Conservation (phyloP, 2,329 filamentous ascomycete species). For the Xenoacremonium recifei region DNA sequence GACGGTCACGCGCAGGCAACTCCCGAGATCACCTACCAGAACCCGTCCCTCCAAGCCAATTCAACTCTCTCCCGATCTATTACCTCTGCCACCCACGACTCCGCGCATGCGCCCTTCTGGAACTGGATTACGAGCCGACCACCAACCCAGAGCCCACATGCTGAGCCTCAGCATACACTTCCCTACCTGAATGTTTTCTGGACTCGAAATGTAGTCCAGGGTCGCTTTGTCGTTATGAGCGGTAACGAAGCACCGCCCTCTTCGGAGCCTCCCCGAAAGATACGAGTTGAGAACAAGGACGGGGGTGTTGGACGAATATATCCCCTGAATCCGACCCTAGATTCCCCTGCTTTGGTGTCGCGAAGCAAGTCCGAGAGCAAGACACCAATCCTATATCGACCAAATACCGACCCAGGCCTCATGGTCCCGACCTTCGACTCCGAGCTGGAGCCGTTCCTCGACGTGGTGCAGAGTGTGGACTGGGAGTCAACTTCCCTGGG, state of each 20-base stretch:
- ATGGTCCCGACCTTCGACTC: constrained; percentile 34
- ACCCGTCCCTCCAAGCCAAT: constrained; percentile 33
- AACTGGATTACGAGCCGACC: constrained; percentile 34
- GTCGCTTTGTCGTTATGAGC: constrained; percentile 38
- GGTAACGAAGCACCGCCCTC: constrained; percentile 34
- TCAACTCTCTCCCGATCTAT: constrained; percentile 31
- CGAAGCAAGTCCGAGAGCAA: constrained; percentile 22
- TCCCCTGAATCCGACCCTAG: constrained; percentile 19
- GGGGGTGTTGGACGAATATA: constrained; percentile 16
- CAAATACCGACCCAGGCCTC: constrained; percentile 31
- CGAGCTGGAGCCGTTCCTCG: constrained; percentile 37
- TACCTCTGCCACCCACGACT: constrained; percentile 27
- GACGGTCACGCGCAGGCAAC: constrained; percentile 5
- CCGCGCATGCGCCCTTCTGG: constrained; percentile 35
- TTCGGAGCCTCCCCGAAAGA: constrained; percentile 31
- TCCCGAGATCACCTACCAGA: constrained; percentile 33
- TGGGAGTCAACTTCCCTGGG: constrained; percentile 49
- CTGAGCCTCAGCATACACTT: constrained; percentile 24
- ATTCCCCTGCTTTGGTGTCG: constrained; percentile 18
- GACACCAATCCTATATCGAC: constrained; percentile 26
- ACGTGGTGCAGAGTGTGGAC: constrained; percentile 41
- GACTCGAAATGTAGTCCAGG: constrained; percentile 34
- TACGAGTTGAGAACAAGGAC: constrained; percentile 25
- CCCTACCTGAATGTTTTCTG: constrained; percentile 33
- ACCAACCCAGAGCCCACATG: constrained; percentile 5